Conservation (phyloP, 2,329 filamentous ascomycete genomes). For the Pseudogymnoascus sp. region DNA sequence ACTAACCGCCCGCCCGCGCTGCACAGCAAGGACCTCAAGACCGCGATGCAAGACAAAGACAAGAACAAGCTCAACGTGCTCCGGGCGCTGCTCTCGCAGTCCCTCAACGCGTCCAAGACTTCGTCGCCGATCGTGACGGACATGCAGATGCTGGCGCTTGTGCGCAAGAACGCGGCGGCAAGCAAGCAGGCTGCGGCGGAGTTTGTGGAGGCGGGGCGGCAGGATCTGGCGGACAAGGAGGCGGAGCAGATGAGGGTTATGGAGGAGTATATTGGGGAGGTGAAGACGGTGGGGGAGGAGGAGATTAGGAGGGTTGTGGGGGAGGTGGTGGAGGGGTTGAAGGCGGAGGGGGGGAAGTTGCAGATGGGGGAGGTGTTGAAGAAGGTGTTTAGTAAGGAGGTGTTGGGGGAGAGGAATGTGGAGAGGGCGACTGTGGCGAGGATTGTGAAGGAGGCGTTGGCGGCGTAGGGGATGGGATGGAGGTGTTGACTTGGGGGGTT, state of each 20-base stretch:
- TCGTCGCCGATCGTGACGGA: conserved; percentile 60
- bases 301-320: conserved; percentile 49
- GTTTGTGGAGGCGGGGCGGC: conserved; percentile 53
- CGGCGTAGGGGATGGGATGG: conserved; percentile 14
- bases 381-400: conserved; percentile 42
- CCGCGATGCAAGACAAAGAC: conserved; percentile 58
- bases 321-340: conserved; percentile 42
- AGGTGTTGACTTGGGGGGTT: not conserved
- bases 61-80: conserved; percentile 57
- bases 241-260: conserved; percentile 55
- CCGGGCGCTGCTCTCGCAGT: conserved; percentile 58
- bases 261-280: conserved; percentile 53
- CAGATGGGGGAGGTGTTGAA: conserved; percentile 56
- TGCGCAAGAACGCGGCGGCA: conserved; percentile 54
- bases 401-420: conserved; percentile 54
- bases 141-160: conserved; percentile 56
- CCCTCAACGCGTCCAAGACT: conserved; percentile 70
- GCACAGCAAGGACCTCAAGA: conserved; percentile 47
- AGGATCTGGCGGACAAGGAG: conserved; percentile 65
- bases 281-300: conserved; percentile 47
- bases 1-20: not conserved
- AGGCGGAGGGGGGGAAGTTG: conserved; percentile 40
- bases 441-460: conserved; percentile 46
- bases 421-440: conserved; percentile 53
- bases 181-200: conserved; percentile 52